Conservation (phyloP, 2,329 filamentous ascomycete genomes). For the Hymenoscyphus salicellus region DNA sequence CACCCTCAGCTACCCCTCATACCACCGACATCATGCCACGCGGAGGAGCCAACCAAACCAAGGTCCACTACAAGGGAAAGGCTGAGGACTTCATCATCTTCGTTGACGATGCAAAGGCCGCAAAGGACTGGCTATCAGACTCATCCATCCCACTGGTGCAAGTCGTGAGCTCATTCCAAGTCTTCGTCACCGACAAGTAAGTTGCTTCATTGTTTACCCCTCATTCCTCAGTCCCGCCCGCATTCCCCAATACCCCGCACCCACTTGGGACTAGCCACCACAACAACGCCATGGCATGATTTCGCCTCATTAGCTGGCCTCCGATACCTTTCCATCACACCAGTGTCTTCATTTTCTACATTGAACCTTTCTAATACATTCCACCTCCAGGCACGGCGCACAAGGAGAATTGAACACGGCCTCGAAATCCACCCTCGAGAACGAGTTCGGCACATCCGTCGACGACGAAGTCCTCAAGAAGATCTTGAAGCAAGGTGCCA, state of each 20-base stretch:
- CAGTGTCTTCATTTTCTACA: background rate
- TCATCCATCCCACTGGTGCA: conserved; percentile 74
- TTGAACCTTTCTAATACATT: background rate
- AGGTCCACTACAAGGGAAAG: conserved; percentile 68
- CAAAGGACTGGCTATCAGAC: conserved; percentile 81
- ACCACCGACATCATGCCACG: conserved; percentile 46
- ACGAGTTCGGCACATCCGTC: conserved; percentile 79
- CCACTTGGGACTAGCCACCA: background rate
- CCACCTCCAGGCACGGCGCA: conserved; percentile 67
- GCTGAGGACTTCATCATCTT: conserved; percentile 68
- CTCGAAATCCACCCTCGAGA: conserved; percentile 70
- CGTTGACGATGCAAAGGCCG: conserved; percentile 57
- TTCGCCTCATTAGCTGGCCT: background rate
- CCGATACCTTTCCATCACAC: background rate
- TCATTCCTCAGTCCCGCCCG: background rate
- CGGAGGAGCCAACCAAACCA: conserved; percentile 55
- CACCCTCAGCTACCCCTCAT: conserved; percentile 9
- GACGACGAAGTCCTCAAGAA: conserved; percentile 78
- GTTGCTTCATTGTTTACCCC: conserved; percentile 38
- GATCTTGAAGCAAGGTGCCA: conserved; percentile 73
- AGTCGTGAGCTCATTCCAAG: conserved; percentile 82
- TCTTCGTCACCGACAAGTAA: conserved; percentile 88
- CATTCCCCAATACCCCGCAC: conserved; percentile 14
- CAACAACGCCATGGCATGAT: background rate
- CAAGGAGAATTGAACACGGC: conserved; percentile 77